A percentile compares a stretch with the other conserved stretches of the same genome.
Evolutionary conservation across 2,329 filamentous ascomycete genomes (phyloP).

Genomic region (Aspergillus carbonarius): DNA sequence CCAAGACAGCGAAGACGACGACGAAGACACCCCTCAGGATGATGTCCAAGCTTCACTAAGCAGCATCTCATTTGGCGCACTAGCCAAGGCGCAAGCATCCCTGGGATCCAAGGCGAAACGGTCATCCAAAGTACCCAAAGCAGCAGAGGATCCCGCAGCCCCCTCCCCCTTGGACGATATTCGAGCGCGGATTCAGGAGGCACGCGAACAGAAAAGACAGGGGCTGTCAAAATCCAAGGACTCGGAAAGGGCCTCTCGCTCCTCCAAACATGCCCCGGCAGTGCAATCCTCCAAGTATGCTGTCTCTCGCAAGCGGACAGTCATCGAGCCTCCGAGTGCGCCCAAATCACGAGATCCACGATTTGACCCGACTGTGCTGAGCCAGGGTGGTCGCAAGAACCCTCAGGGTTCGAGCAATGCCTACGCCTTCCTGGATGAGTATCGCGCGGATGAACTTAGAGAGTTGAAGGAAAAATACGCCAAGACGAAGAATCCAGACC

Average conservation of each 20-base stretch:
- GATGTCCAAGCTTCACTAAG: constrained; percentile 46
- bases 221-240: constrained; percentile 28
- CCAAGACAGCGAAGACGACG: constrained; percentile 37
- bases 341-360: constrained; percentile 79
- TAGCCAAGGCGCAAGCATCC: constrained; percentile 79
- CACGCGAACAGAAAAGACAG: constrained; percentile 42
- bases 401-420: constrained; percentile 62
- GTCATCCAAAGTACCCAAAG: constrained; percentile 19
- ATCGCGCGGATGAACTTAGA: constrained; percentile 78
- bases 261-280: constrained; percentile 85
- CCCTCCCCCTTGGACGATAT: constrained; percentile 39
- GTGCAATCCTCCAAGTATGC: constrained; percentile 79
- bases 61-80: constrained; percentile 80
- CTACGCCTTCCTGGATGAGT: constrained; percentile 86
- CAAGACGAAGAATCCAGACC: constrained; percentile 62
- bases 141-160: constrained; percentile 18
- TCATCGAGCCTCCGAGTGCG: constrained; percentile 57
- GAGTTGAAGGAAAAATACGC: constrained; percentile 68
- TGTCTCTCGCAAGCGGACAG: constrained; percentile 76
- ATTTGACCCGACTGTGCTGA: constrained; percentile 67
- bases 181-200: constrained; percentile 41
- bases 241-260: constrained; percentile 41
- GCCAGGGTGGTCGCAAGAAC: constrained; percentile 32
- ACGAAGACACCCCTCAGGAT: constrained; percentile 34
- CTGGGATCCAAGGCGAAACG: constrained; percentile 49